Evolutionary conservation across 1,284 basidiomycete genomes (phyloP).

Genomic region (Cutaneotrichosporon mucoides): DNA sequence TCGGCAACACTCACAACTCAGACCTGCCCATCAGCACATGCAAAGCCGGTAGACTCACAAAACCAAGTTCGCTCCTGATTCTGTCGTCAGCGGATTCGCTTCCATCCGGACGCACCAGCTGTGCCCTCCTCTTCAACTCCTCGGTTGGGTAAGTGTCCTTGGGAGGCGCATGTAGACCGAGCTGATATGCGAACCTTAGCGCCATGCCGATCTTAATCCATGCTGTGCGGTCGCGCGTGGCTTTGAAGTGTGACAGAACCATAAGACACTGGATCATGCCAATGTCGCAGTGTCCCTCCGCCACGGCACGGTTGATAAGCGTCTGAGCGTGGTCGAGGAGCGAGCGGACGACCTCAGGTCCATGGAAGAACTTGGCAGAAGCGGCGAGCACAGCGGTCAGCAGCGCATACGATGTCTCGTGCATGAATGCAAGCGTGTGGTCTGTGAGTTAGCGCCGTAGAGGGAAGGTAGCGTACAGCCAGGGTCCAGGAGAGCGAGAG

Average conservation of each 20-base stretch:
- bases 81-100: not conserved
- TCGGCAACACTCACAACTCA: too few relatives aligned
- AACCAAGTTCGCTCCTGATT: not conserved
- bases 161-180: not conserved
- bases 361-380: not conserved
- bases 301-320: not conserved
- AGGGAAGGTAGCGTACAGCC: not conserved
- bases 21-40: too few relatives aligned
- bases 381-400: not conserved
- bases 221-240: not conserved
- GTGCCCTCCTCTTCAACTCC: not conserved
- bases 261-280: not conserved
- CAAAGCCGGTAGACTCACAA: not conserved
- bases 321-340: not conserved
- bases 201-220: constrained; percentile 1
- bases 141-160: not conserved
- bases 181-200: not conserved
- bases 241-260: not conserved
- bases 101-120: too few relatives aligned
- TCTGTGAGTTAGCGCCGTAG: not conserved
- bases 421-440: not conserved
- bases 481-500: not conserved
- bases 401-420: not conserved
- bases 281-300: not conserved
- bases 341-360: not conserved